phyloP scores from a whole-genome alignment of 2,329 filamentous ascomycete genomes.

The Tetracladium maxilliforme region DNA sequence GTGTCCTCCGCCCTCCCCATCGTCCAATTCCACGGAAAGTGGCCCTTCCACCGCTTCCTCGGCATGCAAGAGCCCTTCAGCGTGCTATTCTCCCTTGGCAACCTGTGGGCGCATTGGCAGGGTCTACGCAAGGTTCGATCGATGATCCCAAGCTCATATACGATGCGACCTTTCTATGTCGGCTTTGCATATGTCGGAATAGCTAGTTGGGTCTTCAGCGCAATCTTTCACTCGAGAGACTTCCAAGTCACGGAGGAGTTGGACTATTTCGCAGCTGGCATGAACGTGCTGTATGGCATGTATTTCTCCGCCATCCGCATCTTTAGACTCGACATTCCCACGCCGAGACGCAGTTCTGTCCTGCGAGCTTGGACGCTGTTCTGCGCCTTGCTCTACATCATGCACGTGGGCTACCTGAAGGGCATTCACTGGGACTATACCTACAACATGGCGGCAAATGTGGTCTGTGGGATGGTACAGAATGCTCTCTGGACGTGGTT shows the following conservation, averaged over 20 bases:
- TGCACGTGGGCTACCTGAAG: constrained; percentile 73
- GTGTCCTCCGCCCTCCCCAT: constrained; percentile 47
- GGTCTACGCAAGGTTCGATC: constrained; percentile 60
- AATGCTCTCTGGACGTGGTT: constrained; percentile 82
- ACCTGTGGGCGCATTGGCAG: constrained; percentile 71
- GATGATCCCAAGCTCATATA: constrained; percentile 56
- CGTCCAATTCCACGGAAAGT: constrained; percentile 96
- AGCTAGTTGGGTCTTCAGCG: constrained; percentile 73
- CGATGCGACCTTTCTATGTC: constrained; percentile 68
- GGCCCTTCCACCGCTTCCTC: constrained; percentile 83
- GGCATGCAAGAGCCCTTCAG: constrained; percentile 93
- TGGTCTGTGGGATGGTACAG: constrained; percentile 63
- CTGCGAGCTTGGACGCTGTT: constrained; percentile 62
- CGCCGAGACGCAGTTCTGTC: constrained; percentile 20
- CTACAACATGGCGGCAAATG: constrained; percentile 96
- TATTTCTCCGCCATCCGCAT: constrained; percentile 75
- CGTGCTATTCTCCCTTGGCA: constrained; percentile 85
- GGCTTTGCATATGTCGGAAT: constrained; percentile 69
- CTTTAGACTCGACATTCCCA: constrained; percentile 57
- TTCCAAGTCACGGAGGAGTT: constrained; percentile 77
- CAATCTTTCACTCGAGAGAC: constrained; percentile 86
- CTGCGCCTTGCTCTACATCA: constrained; percentile 56
- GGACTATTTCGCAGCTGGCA: constrained; percentile 91
- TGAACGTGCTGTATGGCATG: constrained; percentile 77
- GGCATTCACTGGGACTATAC: constrained; percentile 86